Percentiles rank a stretch among this genome's conserved stretches.
These are phyloP conservation scores for Globisporangium viniferum DNA, from an alignment of 352 stramenopile species.

Conservation along the genomic window DNA sequence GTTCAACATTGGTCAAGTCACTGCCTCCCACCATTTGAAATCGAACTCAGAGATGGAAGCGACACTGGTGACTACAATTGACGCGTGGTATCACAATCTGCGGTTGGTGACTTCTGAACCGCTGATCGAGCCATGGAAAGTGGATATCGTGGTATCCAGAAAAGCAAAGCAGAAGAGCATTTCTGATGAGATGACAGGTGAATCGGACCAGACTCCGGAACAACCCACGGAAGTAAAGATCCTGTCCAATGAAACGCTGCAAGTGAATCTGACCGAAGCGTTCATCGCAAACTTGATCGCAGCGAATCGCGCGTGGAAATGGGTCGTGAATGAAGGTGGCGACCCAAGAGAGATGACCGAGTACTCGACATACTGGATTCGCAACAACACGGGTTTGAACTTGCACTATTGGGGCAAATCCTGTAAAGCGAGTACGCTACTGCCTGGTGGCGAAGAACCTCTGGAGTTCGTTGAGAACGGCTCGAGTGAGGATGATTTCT, in stretches of 20 bases:
- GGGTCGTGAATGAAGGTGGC: slow-evolving; percentile 63
- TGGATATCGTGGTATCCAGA: slow-evolving; percentile 41
- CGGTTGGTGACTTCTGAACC: slow-evolving; percentile 79
- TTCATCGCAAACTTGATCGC: slow-evolving; percentile 78
- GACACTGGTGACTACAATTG: slow-evolving; percentile 36
- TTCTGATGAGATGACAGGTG: slow-evolving; percentile 7
- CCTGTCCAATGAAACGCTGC: slow-evolving; percentile 57
- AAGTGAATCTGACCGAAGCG: slow-evolving; percentile 81
- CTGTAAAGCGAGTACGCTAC: slow-evolving; percentile 50
- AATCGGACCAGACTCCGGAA: slow-evolving; percentile 19
- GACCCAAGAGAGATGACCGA: slow-evolving; percentile 73
- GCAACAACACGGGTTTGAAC: slow-evolving; percentile 80
- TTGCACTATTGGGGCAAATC: slow-evolving; percentile 71
- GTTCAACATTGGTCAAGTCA: slow-evolving; percentile 44
- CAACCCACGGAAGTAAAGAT: slow-evolving; percentile 55
- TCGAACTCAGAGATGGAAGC: slow-evolving; percentile 35
- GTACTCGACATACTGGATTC: slow-evolving; percentile 86
- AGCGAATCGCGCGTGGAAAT: slow-evolving; percentile 74
- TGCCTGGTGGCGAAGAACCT: slow-evolving; percentile 56
- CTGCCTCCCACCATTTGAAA: slow-evolving; percentile 29
- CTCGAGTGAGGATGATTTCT: background rate
- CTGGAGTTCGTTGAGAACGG: slow-evolving; percentile 46
- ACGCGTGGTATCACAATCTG: slow-evolving; percentile 85
- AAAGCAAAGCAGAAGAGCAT: slow-evolving; percentile 2
- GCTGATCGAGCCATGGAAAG: slow-evolving; percentile 77